Base-by-base conservation (phyloP, 768 basidiomycete genomes). In the Sarcomyxa edulis region DNA sequence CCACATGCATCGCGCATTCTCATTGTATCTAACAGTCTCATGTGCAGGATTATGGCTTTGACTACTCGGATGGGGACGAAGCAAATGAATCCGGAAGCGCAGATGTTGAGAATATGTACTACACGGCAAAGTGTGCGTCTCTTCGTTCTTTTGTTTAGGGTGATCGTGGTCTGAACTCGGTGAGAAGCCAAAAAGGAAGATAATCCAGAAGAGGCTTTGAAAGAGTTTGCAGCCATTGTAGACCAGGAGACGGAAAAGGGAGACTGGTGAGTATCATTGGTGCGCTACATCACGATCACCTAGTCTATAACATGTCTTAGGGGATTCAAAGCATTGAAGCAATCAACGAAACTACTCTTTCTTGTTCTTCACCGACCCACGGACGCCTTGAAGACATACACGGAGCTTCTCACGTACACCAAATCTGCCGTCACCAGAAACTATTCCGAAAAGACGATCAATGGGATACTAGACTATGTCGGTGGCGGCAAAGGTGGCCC, bases 301-400 rank as follows among this genome's bases (percentile, higher is more conserved):
- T 44, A 24, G 44, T 40, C 22, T 41, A 15, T 28, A 35, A 6
- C n/a, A 39, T 39, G 20, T 19, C 32, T 25, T 51, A 97, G 94
- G 95, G 96, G 94, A 2, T 99, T 99, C 77, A 99, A 99, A 60
- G 90, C 94, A 5, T 73, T 99, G 43, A 99, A 99, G 53, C 96
- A 99, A 53, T 89, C 87, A 35, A 97, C 94, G 12, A 99, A 99
- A 59, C 69, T 97, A 36, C 77, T 94, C 39, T 99, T 86, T 59
- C 73, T 95, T 35, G 67, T 64, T 16, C 71, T 93, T 19, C 75
- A 78, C 49, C 70, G 89, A 53, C 92, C 93, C 15, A 71, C 74
- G 32, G 86, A 94, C 35, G 96, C 96, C 0, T 64, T 98, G 42
- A 66, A 76, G 55, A 84, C 92, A 6, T 99, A 99, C 58, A 82